Base-by-base conservation (phyloP, 305 asterid genomes). In the Fraxinus paxiana region DNA sequence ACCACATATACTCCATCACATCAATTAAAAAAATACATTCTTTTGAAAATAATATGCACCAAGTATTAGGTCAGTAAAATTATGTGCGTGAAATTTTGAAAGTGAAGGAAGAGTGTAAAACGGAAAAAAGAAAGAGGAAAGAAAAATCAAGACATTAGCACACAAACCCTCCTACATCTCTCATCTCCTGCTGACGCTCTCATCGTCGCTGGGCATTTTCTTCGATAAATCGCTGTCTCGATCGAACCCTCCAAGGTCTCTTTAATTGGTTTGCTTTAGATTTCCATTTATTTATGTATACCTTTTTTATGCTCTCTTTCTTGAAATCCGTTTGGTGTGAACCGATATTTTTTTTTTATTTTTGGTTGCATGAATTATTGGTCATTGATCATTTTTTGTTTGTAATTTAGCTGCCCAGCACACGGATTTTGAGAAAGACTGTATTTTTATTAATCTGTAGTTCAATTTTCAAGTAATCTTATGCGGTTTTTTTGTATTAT, bases 181-280 rank as follows among this genome's bases (percentile, higher is more conserved):
- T 26, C 26, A 2, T 72, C 54, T 72, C 67, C 67, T 85, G 84
- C 87, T 82, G 86, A 82, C 86, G 65, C 89, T 82, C 77, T 67
- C 34, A 13, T 46, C 59, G 13, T 51, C 65, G 10, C 28, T 48
- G 46, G 38, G 24, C 43, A 72, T 76, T 67, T 41, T 15, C 38
- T 72, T 10, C 41, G 20, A 77, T 24, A 69, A 78, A 59, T 83
- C 79, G 82, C 82, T 82, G 26, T 13, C 24, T 80, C 84, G 87
- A 82, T 85, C 87, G 79, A 77, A 24, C 82, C 46, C 63, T 69
- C 1, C 17, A 80, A 79, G 90, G 87, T 84, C 28, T 79, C 22
- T 65, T 54, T 70, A 80, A 22, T 12, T 73, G 35, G 74, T 51
- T 18, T 10, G 34, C 78, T 81, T 85, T 30, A 33, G 81, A 81